Base-by-base conservation (phyloP, 768 basidiomycete species). In the Russula brevipes region DNA sequence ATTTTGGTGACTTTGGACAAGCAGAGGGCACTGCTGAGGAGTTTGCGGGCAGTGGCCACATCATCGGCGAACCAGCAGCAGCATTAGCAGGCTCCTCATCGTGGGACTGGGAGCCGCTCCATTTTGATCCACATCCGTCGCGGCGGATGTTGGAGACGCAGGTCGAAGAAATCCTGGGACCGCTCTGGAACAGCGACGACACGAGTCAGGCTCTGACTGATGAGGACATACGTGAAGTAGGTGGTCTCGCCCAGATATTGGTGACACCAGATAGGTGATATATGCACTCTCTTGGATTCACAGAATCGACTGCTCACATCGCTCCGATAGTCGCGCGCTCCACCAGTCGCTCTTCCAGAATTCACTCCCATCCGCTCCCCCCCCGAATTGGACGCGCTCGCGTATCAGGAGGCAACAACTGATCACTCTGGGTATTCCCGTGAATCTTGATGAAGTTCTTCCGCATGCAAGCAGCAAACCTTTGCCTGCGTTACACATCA, bases 301-400 rank as follows among this genome's bases (percentile, higher is more conserved):
- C 44, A 51, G 49, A 65, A 61, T 68, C 68, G 60, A 65, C 56
- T 63, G 70, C 67, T 71, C 68, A 64, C 66, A 65, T 60, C 61
- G 65, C 64, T 58, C 70, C 69, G 57, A 57, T 70, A 96, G 94
- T 73, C 93, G 93, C 53, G 82, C 87, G 64, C 74, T 93, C 57
- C 92, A 93, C 74, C 84, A 85, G 60, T 78, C 81, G 63, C 80
- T 95, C 17, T 72, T 91, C 44, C 78, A 77, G 11, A 81, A 87
- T 66, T 81, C 86, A 1, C 85, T 88, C 2, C 87, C 90, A 39
- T 82, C 86, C 10, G 87, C 83, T 50, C 86, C 88, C 72, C 87
- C 91, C n/a, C 86, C 93, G 57, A 95, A 91, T 69, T 98, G 95
- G 95, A 94, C 86, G 55, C 87, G 93, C 52, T 96, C 94, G 60